Percentiles rank a stretch among this genome's conserved stretches.
phyloP scores from a whole-genome alignment of 1,139 yeast species.

The Scheffersomyces segobiensis region DNA sequence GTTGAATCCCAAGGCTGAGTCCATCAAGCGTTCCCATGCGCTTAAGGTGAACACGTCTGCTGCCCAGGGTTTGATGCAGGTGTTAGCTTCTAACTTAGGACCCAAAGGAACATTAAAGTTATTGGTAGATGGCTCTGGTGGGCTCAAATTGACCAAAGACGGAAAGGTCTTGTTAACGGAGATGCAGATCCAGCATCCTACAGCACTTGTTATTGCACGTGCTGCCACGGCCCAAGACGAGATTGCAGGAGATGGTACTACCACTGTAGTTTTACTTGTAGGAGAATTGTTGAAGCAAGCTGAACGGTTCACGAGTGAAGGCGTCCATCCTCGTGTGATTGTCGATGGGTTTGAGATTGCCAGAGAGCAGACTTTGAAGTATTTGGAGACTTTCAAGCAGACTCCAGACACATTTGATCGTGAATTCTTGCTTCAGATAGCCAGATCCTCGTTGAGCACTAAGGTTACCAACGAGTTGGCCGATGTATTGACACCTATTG shows the following conservation, averaged over 20 bases:
- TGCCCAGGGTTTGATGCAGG: conserved; percentile 95
- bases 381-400: conserved; percentile 60
- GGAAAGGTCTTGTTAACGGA: conserved; percentile 92
- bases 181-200: conserved; percentile 99
- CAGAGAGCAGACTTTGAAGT: conserved; percentile 69
- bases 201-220: conserved; percentile 97
- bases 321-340: conserved; percentile 92
- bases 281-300: conserved; percentile 96
- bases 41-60: conserved; percentile 93
- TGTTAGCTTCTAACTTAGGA: conserved; percentile 86
- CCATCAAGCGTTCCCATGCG: conserved; percentile 91
- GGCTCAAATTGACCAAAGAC: conserved; percentile 92
- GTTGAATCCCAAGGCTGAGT: conserved; percentile 95
- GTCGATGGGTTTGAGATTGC: conserved; percentile 96
- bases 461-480: conserved; percentile 78
- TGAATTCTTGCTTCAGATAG: conserved; percentile 87
- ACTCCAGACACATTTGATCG: conserved; percentile 62
- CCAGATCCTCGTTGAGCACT: conserved; percentile 84
- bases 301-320: conserved; percentile 87
- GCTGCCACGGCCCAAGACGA: conserved; percentile 99
- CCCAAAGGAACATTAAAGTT: conserved; percentile 97
- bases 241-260: conserved; percentile 98
- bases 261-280: conserved; percentile 92
- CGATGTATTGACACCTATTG: conserved; percentile 85
- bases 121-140: conserved; percentile 96